These are phyloP conservation scores for Colletotrichum sp. DNA, from an alignment of 2,329 filamentous ascomycete genomes.

Conservation along the genomic window DNA sequence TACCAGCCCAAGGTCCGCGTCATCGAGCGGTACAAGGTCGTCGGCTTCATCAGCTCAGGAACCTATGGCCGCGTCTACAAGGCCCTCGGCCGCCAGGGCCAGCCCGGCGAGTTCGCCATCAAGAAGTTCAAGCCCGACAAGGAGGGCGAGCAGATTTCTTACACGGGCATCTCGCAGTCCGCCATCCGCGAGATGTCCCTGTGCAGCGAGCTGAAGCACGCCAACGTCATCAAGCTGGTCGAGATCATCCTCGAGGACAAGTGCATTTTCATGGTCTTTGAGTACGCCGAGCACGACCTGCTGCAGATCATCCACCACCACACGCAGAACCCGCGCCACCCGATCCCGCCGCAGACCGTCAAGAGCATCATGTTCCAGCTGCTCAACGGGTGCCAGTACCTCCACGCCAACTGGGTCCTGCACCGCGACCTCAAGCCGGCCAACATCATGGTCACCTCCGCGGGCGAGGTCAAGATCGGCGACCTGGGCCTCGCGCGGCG, in stretches of 20 bases:
- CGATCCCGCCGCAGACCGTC: slow-evolving; percentile 87
- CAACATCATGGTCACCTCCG: slow-evolving; percentile 97
- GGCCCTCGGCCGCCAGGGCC: slow-evolving; percentile 76
- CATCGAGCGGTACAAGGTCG: slow-evolving; percentile 91
- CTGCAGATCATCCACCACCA: slow-evolving; percentile 99
- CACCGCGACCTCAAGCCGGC: slow-evolving; percentile 97
- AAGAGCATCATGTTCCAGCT: slow-evolving; percentile 97
- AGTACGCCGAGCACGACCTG: slow-evolving; percentile 97
- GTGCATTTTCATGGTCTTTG: slow-evolving; percentile 99
- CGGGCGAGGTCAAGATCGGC: slow-evolving; percentile 91
- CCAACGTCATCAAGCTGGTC: slow-evolving; percentile 87
- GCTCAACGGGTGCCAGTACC: slow-evolving; percentile 90
- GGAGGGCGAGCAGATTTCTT: slow-evolving; percentile 92
- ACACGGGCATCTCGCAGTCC: slow-evolving; percentile 97
- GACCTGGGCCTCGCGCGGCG: slow-evolving; percentile 91
- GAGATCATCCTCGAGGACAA: slow-evolving; percentile 99
- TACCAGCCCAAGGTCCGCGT: slow-evolving; percentile 85
- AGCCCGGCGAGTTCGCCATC: slow-evolving; percentile 89
- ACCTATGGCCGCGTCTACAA: slow-evolving; percentile 99
- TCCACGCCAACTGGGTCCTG: slow-evolving; percentile 96
- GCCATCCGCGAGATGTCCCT: slow-evolving; percentile 97
- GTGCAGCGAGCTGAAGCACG: slow-evolving; percentile 88
- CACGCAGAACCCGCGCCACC: slow-evolving; percentile 84
- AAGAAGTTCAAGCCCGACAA: slow-evolving; percentile 99
- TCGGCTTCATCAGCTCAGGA: slow-evolving; percentile 97